A percentile compares a stretch with the other conserved stretches of the same genome.
These are phyloP conservation scores for Trifolium fragiferum DNA, from an alignment of 306 rosid species.

Conservation along the genomic window DNA sequence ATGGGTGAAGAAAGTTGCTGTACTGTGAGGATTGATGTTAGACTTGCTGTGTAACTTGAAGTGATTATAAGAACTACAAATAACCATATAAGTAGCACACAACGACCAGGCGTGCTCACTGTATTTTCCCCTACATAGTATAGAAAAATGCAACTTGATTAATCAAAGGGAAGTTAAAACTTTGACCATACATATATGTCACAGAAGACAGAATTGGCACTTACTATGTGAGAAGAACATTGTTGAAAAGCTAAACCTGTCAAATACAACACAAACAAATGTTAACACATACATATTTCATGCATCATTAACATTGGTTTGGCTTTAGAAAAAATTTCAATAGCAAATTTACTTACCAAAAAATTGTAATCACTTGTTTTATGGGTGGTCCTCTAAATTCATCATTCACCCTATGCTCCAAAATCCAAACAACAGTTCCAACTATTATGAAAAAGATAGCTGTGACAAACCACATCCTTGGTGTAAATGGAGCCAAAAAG, in stretches of 20 bases:
- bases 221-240: slow-evolving; percentile 89
- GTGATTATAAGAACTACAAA: slow-evolving; percentile 91
- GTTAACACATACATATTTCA: slow-evolving; percentile 17
- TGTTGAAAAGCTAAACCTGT: slow-evolving; percentile 89
- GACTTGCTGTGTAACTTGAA: slow-evolving; percentile 96
- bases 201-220: slow-evolving; percentile 42
- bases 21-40: slow-evolving; percentile 97
- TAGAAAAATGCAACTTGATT: slow-evolving; percentile 3
- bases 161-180: slow-evolving; percentile 38
- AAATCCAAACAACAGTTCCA: slow-evolving; percentile 89
- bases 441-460: slow-evolving; percentile 72
- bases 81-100: slow-evolving; percentile 84
- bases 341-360: slow-evolving; percentile 62
- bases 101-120: slow-evolving; percentile 87
- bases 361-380: slow-evolving; percentile 68
- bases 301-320: slow-evolving; percentile 25
- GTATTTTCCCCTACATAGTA: slow-evolving; percentile 79
- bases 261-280: slow-evolving; percentile 14
- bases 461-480: slow-evolving; percentile 75
- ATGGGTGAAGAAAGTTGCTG: slow-evolving; percentile 78
- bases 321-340: neutral
- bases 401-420: slow-evolving; percentile 92
- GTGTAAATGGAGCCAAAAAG: slow-evolving; percentile 80
- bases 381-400: slow-evolving; percentile 96
- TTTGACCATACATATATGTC: slow-evolving; percentile 4